phyloP scores from a whole-genome alignment of 2,329 filamentous ascomycete species.

The Phialophora macrospora region DNA sequence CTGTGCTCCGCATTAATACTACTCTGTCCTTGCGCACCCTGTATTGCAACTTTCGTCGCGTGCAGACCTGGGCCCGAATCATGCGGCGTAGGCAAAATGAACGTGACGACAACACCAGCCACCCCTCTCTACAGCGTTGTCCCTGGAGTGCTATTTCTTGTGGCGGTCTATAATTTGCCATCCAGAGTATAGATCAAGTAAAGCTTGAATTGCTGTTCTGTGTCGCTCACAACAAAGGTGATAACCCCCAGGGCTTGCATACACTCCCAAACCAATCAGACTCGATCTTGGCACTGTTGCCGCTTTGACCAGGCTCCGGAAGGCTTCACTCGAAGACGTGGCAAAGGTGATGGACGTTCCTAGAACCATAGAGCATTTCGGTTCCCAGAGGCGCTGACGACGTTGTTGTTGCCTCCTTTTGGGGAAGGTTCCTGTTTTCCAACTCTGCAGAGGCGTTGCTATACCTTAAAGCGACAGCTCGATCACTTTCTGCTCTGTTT shows the following conservation, averaged over 20 bases:
- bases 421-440: background rate
- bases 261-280: constrained; percentile 13
- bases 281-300: constrained; percentile 23
- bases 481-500: background rate
- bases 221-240: background rate
- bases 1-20: background rate
- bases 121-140: background rate
- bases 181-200: background rate
- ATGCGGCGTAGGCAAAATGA: background rate
- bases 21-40: background rate
- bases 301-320: constrained; percentile 17
- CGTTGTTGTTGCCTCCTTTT: constrained; percentile 22
- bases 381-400: constrained; percentile 22
- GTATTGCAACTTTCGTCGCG: background rate
- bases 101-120: background rate
- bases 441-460: background rate
- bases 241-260: background rate
- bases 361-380: constrained; percentile 11
- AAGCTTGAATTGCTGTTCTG: background rate
- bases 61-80: background rate
- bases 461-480: background rate
- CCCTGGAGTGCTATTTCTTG: background rate
- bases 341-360: constrained; percentile 21
- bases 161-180: background rate
- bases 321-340: constrained; percentile 33